Percentiles rank a stretch among this genome's conserved stretches.
Evolutionary conservation across 2,329 filamentous ascomycete species (phyloP).

Genomic region (Diaporthe vexans): DNA sequence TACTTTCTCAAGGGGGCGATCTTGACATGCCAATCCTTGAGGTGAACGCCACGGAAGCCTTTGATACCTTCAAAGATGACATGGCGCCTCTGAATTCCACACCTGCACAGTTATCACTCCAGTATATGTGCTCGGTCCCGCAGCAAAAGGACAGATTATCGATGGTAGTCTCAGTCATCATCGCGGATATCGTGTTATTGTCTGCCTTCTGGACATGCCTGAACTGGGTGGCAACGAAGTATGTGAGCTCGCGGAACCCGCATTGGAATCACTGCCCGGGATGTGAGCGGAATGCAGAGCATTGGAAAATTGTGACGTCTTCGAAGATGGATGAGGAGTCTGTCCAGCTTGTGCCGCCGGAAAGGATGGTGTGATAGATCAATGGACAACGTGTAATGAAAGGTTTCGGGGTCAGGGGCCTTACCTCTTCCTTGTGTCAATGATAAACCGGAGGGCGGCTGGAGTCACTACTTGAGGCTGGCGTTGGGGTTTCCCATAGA

Average conservation of each 20-base stretch:
- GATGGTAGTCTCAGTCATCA: slow-evolving; percentile 1
- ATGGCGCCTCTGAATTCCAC: slow-evolving; percentile 14
- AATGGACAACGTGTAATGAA: not conserved
- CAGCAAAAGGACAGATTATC: not conserved
- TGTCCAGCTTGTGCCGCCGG: not conserved
- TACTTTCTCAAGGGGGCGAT: no score
- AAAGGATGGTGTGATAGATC: not conserved
- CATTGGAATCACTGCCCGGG: slow-evolving; percentile 4
- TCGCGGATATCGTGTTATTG: not conserved
- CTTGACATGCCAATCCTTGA: no score
- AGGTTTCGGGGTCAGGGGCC: no score
- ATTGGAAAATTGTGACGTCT: not conserved
- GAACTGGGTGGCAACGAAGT: slow-evolving; percentile 1
- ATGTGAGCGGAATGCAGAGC: not conserved
- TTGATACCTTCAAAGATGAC: not conserved
- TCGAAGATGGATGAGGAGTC: not conserved
- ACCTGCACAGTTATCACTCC: not conserved
- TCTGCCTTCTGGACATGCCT: slow-evolving; percentile 1
- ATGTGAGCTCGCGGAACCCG: not conserved
- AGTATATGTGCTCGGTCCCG: slow-evolving; percentile 16
- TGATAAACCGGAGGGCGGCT: no score
- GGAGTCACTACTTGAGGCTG: no score
- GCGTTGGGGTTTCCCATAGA: no score
- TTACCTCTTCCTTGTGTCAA: no score
- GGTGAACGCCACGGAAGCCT: no score